Base-by-base conservation (phyloP, 2,329 filamentous ascomycete species). In the Sarocladium kiliense region DNA sequence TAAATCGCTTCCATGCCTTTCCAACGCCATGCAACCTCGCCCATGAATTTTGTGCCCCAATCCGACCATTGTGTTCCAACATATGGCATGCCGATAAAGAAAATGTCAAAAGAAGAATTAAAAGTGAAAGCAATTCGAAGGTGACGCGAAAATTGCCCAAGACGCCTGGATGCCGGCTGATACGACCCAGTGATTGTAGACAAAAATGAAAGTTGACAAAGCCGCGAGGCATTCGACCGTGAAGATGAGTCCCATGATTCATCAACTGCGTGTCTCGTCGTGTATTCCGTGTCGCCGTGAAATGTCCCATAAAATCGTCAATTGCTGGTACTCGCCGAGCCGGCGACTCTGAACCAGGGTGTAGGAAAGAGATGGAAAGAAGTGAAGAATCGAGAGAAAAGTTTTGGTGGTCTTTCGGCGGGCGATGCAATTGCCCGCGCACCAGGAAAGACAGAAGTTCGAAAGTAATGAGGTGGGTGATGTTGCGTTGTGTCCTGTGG, bases 211-310 rank as follows among this genome's bases (percentile, higher is more conserved):
- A 3, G 14, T 51, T 12, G 25, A 27, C 26, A 53, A 41, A 54
- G 65, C 65, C 65, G 65, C 50, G 65, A 63, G 63, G 65, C 65
- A 58, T 55, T 61, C 62, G 59, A 54, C 49, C 39, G 51, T 59
- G 42, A 49, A 58, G 27, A 36, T 36, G 47, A 36, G 27, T 34
- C 47, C 47, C 12, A 36, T 36, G 47, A 36, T 34, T 36, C 47
- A 36, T 49, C 26, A 21, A 36, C 9, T 36, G 47, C 27, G 30
- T 51, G n/a, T 34, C 16, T 19, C 47, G 45, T 59, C 47, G 51
- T 59, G 58, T 56, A 56, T 53, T 39, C 50, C 58, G 18, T 51
- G 27, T 51, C 47, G 47, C 47, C 47, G 16, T 51, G n/a, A 45
- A 53, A 54, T 58, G 47, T 49, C 53, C 55, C 12, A 39, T 53